phyloP scores from a whole-genome alignment of 306 rosid species.

The Quercus rubra region DNA sequence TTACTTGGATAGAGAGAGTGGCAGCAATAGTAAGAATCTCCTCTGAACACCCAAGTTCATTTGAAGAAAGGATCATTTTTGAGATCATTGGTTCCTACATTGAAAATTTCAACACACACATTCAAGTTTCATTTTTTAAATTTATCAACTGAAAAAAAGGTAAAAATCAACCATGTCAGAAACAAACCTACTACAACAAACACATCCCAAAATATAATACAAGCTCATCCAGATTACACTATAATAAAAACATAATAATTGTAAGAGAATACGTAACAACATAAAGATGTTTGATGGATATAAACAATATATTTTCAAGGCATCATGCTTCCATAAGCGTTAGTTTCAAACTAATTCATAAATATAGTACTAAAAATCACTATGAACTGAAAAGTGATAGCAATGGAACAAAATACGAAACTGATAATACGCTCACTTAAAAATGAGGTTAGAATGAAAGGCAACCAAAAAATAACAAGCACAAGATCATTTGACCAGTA shows the following conservation, averaged over 20 bases:
- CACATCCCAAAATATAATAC: not conserved
- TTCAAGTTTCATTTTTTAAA: not conserved
- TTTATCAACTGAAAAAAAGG: not conserved
- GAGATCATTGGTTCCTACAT: constrained; percentile 92
- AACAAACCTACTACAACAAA: not conserved
- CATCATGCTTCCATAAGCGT: not conserved
- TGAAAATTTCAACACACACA: not conserved
- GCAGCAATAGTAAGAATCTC: constrained; percentile 91
- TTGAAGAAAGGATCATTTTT: constrained; percentile 86
- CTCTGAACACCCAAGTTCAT: constrained; percentile 82
- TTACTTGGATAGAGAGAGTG: constrained; percentile 84
- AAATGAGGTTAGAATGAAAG: not conserved
- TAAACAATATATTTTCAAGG: not conserved
- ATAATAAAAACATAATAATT: not conserved
- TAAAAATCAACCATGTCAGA: not conserved
- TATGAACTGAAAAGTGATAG: not conserved
- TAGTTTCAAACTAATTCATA: not conserved
- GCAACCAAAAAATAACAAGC: not conserved
- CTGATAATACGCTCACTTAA: not conserved
- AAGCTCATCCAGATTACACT: not conserved
- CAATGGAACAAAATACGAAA: too few species aligned
- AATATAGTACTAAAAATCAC: not conserved
- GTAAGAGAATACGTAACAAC: not conserved
- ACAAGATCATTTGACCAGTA: not conserved
- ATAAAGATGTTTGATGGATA: not conserved